A percentile compares a stretch with the other conserved stretches of the same genome.
Conservation (phyloP, 805 yeast genomes). For the Candida krabiensis region DNA sequence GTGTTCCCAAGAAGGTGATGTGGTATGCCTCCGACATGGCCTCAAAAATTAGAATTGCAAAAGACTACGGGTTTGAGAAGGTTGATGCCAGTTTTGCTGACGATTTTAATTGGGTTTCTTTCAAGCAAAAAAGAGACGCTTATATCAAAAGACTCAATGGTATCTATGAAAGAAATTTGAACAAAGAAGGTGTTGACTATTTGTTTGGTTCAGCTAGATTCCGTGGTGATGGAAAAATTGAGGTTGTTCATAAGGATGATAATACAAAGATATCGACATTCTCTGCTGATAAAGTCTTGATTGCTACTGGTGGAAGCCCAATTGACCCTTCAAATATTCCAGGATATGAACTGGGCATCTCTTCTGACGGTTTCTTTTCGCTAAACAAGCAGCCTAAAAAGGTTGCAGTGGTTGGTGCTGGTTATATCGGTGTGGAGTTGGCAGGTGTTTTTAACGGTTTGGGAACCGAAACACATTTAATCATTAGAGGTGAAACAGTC, state of each 20-base stretch:
- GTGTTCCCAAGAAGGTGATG: conserved; percentile 99
- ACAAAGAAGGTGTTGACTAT: conserved; percentile 85
- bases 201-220: conserved; percentile 86
- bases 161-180: conserved; percentile 84
- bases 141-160: conserved; percentile 87
- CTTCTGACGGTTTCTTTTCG: conserved; percentile 89
- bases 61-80: conserved; percentile 75
- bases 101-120: conserved; percentile 76
- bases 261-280: conserved; percentile 46
- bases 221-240: conserved; percentile 67
- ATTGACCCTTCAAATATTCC: conserved; percentile 65
- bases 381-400: conserved; percentile 81
- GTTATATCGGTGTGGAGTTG: conserved; percentile 94
- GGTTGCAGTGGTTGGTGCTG: conserved; percentile 96
- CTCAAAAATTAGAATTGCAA: conserved; percentile 66
- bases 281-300: conserved; percentile 78
- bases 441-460: conserved; percentile 92
- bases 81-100: conserved; percentile 53
- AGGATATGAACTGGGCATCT: conserved; percentile 81
- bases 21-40: conserved; percentile 97
- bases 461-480: conserved; percentile 81
- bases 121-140: conserved; percentile 90
- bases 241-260: conserved; percentile 70
- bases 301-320: conserved; percentile 94
- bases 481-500: conserved; percentile 89